Base-by-base conservation (phyloP, 2,329 filamentous ascomycete species). In the Phaeophleospora eucalypticola region DNA sequence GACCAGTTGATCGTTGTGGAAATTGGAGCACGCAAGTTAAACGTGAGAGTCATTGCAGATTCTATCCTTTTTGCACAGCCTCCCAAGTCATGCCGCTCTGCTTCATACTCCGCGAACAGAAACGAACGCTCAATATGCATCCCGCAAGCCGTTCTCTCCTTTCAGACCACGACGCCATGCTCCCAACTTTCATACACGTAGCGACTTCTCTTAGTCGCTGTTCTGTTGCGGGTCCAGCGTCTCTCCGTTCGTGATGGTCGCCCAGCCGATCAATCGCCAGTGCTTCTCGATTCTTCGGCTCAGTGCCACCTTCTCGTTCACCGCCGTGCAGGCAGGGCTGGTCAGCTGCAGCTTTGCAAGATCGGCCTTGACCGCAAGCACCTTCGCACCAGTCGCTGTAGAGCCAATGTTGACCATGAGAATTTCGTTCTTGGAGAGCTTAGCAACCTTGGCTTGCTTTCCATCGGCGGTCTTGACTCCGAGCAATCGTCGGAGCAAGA, bases 351-450 rank as follows among this genome's bases (percentile, higher is more conserved):
- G 80, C 77, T 96, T 96, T 48, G 93, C 93, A 48, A 90, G 91
- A 80, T 98, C 93, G 65, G 91, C 90, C 81, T 93, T 96, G 67
- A 97, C 94, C 63, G 89, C 91, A 49, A 93, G 82, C 44, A 98
- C 89, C 82, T 97, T 98, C 59, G 93, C 93, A 71, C 93, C 93
- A 12, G 91, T 96, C 38, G 93, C 94, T 8, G 91, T 97, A 32
- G 89, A 95, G 53, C 93, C 93, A 67, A 98, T 98, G 78, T 98
- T 98, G 58, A 98, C 93, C 93, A 98, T 97, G 72, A 98, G 85
- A 64, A 97, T 89, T 72, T 98, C 93, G 74, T 95, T 96, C 83
- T 97, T 98, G 48, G 89, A 79, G 57, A 98, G 79, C 78, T 98
- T 98, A 62, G 90, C 89, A 58, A 98, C 93, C 84, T 98, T 98